Conservation (phyloP, 768 basidiomycete genomes). For the Xerocomus brunneocitrinus region DNA sequence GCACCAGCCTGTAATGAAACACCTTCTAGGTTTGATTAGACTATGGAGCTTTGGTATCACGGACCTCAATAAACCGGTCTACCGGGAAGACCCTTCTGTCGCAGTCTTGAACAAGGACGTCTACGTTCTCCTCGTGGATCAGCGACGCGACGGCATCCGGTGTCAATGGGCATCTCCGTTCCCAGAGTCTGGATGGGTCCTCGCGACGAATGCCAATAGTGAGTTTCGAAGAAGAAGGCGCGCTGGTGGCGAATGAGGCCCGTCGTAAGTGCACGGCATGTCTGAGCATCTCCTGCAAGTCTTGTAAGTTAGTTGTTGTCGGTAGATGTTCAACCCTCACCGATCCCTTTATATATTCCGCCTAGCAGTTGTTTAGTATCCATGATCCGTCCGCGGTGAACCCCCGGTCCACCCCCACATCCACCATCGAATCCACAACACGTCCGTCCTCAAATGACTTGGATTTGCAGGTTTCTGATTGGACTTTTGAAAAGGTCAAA, state of each 20-base stretch:
- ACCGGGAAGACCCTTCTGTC: slow-evolving; percentile 67
- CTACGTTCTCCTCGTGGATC: slow-evolving; percentile 48
- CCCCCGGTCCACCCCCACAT: background rate
- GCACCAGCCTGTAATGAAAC: slow-evolving; percentile 67
- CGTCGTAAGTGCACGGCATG: slow-evolving; percentile 17
- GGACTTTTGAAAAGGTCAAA: background rate
- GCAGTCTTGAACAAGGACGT: slow-evolving; percentile 74
- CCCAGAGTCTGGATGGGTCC: slow-evolving; percentile 80
- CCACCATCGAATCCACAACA: background rate
- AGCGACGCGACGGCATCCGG: slow-evolving; percentile 67
- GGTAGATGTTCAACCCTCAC: background rate
- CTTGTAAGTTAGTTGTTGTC: background rate
- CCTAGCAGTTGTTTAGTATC: background rate
- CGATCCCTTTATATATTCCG: background rate
- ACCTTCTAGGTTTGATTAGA: background rate
- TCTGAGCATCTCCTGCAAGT: slow-evolving; percentile 12
- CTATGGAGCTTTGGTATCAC: background rate
- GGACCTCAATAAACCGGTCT: slow-evolving; percentile 63
- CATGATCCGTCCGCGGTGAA: slow-evolving; percentile 2
- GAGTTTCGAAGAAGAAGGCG: slow-evolving; percentile 27
- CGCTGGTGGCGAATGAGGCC: slow-evolving; percentile 20
- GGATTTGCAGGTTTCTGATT: background rate
- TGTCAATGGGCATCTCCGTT: slow-evolving; percentile 78
- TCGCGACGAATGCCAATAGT: slow-evolving; percentile 67
- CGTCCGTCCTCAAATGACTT: background rate